Evolutionary conservation across 768 basidiomycete genomes (phyloP), one percentile per base, ranked within the genome.

Genomic region (Russula foetens): DNA sequence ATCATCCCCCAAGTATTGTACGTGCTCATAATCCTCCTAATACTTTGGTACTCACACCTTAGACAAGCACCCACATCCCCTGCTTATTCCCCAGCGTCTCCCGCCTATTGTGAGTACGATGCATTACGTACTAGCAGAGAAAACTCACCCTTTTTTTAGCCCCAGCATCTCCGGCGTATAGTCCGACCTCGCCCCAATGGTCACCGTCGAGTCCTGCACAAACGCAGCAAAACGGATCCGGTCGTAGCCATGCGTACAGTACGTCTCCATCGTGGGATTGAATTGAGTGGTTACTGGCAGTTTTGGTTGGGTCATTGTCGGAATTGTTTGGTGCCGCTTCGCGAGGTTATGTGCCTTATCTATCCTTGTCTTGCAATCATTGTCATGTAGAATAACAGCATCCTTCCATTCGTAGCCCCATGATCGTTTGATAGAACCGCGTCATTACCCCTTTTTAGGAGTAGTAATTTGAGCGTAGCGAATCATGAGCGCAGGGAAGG

Each of bases 1-100:
- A 0, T 82, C 94, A 3, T 95, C 92, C 38, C 95, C 95, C 57
- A 90, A 88, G 81, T 92, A 92, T 71, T 92, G 91, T 92, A 74
- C 65, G 90, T 78, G 5, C 12, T 7, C 0, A 52, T 23, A 24
- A 14, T 41, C 29, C 52, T 21, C 46, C 21, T 58, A n/a, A n/a
- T n/a, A 29, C 14, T 14, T 35, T 7, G 29, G 39, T 33, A 3
- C 65, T 69, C 51, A 62, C 63, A 59, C 21, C 48, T 59, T 51
- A 61, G 28, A 59, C 7, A 66, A 92, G 90, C 90, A 59, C 90
- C 90, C 17, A 90, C 90, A 8, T 92, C 90, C 4, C 90, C 90
- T 1, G 82, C 89, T 3, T 93, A 92, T 77, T 91, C 90, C 48
- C 90, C 90, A 67, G 86, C 89, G 58, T 92, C 90, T 45, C 89